Evolutionary conservation across 108 stramenopile genomes (phyloP), one percentile per base, ranked within the genome.

Genomic region (Cyclotella sp.): DNA sequence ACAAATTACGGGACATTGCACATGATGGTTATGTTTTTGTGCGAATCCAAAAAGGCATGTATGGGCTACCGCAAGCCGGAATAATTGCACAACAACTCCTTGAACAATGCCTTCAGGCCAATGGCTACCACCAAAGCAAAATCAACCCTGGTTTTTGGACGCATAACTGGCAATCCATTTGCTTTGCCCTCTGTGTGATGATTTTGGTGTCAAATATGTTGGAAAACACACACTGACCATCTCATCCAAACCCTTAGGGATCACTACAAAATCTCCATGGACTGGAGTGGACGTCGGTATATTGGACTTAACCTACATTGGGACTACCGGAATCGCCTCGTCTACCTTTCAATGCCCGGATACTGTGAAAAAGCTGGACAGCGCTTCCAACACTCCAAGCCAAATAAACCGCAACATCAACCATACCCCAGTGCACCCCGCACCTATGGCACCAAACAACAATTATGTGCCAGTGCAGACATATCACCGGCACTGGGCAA

Each of bases 201-300:
- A 88, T 68, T 51, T 51, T 8, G 8, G 49, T 3, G 8, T 51
- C 18, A 51, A 51, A 51, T 51, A 51, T 51, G 49, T 85, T 82
- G 60, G 78, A 62, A 30, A 57, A 19, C 12, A 42, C 72, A 83
- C 64, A 69, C 44, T 11, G 60, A 81, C 18, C 87, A 80, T 41
- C 68, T 83, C 34, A 27, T 84, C 43, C 45, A 67, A 3, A 53
- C 68, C 1, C 78, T 88, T 1, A 22, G 34, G 29, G 15, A 27
- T 22, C 15, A 85, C 78, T 57, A 58, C 82, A n/a, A 80, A 84
- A 75, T 83, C 83, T 34, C 78, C 72, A 18, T 86, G 84, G 27
- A 66, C 86, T 45, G 62, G 74, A 69, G 62, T 68, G 43, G 78
- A 75, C 14, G 54, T 84, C 72, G 47, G 1, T 51, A 19, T 51